Evolutionary conservation across 805 yeast genomes (phyloP).

Genomic region (Priceomyces melissophilus): DNA sequence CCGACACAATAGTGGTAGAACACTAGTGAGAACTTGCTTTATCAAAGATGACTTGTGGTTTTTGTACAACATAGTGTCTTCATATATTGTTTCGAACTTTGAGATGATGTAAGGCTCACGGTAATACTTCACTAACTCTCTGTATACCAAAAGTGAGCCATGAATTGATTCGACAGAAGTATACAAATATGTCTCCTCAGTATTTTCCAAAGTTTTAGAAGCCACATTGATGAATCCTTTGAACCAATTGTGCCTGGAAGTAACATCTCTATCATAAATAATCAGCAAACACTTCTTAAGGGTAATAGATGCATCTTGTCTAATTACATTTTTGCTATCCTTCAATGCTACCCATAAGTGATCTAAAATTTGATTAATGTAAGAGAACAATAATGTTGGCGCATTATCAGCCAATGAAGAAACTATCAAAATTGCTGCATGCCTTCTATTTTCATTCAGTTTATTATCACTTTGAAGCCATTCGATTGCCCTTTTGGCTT

Average conservation of each 20-base stretch:
- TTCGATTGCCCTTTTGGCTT: constrained; percentile 84
- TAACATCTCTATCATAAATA: constrained; percentile 72
- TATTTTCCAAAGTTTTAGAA: constrained; percentile 26
- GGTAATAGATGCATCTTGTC: constrained; percentile 82
- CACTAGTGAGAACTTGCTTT: constrained; percentile 78
- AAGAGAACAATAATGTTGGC: constrained; percentile 77
- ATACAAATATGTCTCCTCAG: constrained; percentile 17
- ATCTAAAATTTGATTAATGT: constrained; percentile 73
- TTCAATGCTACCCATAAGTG: constrained; percentile 85
- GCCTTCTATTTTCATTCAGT: constrained; percentile 74
- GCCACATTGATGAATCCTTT: constrained; percentile 66
- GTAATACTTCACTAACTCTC: constrained; percentile 65
- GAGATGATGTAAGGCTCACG: constrained; percentile 71
- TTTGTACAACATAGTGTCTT: constrained; percentile 66
- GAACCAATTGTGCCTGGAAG: constrained; percentile 73
- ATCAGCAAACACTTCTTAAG: constrained; percentile 75
- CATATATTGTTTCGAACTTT: constrained; percentile 74
- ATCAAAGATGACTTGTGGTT: constrained; percentile 75
- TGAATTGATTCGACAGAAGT: constrained; percentile 66
- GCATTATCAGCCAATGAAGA: constrained; percentile 82
- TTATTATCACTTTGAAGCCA: constrained; percentile 82
- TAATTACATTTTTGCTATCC: constrained; percentile 69
- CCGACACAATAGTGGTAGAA: constrained; percentile 78
- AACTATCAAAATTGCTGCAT: constrained; percentile 83
- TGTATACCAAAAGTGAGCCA: constrained; percentile 77